These are phyloP conservation scores for Xerocomus potaroensis DNA, from an alignment of 768 basidiomycete genomes.

Conservation along the genomic window DNA sequence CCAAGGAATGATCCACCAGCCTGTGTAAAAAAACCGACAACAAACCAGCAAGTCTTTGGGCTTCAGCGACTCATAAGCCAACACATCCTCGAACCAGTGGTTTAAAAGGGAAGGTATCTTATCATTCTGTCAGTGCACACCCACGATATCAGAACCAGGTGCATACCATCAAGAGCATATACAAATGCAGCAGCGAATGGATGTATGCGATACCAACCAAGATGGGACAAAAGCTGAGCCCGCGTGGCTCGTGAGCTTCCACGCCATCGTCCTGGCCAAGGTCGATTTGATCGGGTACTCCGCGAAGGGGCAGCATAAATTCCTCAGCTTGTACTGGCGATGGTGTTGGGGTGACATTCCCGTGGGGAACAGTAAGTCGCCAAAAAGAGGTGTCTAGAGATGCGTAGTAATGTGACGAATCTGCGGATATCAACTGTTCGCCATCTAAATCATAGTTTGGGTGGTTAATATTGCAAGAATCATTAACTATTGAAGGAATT, in stretches of 20 bases:
- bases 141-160: not conserved
- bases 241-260: slow-evolving; percentile 5
- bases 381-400: slow-evolving; percentile 1
- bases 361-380: not conserved
- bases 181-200: slow-evolving; percentile 16
- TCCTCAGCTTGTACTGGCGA: not conserved
- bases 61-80: slow-evolving; percentile 9
- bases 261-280: not conserved
- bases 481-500: not conserved
- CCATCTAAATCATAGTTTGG: not conserved
- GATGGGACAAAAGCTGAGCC: slow-evolving; percentile 22
- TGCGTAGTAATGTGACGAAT: not conserved
- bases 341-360: not conserved
- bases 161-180: slow-evolving; percentile 24
- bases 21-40: slow-evolving; percentile 2
- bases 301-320: not conserved
- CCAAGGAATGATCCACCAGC: slow-evolving; percentile 6
- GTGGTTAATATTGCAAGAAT: slow-evolving; percentile 1
- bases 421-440: not conserved
- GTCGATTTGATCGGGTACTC: slow-evolving; percentile 1
- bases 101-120: slow-evolving; percentile 16
- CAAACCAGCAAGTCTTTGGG: not conserved
- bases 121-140: not conserved
- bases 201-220: slow-evolving; percentile 10
- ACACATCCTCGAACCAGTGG: slow-evolving; percentile 20